Evolutionary conservation across 345 rosid genomes (phyloP).

Genomic region (Cardiospermum halicacabum): DNA sequence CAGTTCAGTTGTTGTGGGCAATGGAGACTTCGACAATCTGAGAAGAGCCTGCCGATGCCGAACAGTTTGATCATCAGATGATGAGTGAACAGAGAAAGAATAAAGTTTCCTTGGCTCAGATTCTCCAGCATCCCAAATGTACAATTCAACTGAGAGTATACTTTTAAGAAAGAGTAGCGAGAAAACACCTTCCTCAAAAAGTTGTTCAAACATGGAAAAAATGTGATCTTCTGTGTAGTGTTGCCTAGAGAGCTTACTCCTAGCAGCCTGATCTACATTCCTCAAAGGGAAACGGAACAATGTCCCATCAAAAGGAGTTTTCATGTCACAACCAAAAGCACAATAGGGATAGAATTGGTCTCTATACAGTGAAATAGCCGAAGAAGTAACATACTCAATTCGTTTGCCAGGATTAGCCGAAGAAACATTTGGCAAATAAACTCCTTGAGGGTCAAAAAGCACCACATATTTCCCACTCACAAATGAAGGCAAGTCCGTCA

Average conservation of each 20-base stretch:
- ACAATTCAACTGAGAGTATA: conserved; percentile 69
- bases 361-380: conserved; percentile 55
- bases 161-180: conserved; percentile 78
- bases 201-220: conserved; percentile 64
- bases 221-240: conserved; percentile 59
- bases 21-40: conserved; percentile 52
- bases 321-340: conserved; percentile 94
- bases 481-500: conserved; percentile 92
- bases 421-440: conserved; percentile 76
- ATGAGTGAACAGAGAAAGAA: conserved; percentile 42
- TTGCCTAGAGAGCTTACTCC: conserved; percentile 87
- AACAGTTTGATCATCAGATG: conserved; percentile 44
- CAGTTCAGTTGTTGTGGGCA: conserved; percentile 37
- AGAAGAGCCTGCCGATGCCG: conserved; percentile 72
- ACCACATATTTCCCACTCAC: conserved; percentile 87
- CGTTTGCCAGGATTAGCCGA: conserved; percentile 92
- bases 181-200: conserved; percentile 74
- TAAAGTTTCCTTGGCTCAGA: conserved; percentile 65
- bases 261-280: conserved; percentile 65
- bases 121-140: conserved; percentile 69
- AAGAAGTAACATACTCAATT: conserved; percentile 70
- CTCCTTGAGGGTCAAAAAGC: conserved; percentile 87
- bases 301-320: conserved; percentile 61
- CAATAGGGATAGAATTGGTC: conserved; percentile 87
- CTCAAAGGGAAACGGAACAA: conserved; percentile 90